These are phyloP conservation scores for Verticillium tricorpus DNA, from an alignment of 2,329 filamentous ascomycete species.

Conservation along the genomic window DNA sequence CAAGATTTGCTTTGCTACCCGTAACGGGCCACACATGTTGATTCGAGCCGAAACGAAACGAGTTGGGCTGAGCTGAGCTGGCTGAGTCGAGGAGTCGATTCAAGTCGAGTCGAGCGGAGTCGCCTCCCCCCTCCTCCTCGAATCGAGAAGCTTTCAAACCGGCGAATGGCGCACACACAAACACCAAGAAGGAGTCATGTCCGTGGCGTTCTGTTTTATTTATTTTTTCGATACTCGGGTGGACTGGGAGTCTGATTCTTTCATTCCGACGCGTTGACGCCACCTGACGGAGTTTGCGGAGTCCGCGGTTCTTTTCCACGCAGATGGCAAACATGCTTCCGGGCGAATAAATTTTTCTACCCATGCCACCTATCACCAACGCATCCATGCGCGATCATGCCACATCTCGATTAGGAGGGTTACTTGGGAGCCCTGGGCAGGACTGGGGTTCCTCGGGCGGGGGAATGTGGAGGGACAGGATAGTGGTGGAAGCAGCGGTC, in stretches of 20 bases:
- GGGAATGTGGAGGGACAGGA: background rate
- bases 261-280: background rate
- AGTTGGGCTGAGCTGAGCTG: background rate
- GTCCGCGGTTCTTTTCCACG: background rate
- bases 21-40: background rate
- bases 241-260: background rate
- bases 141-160: background rate
- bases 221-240: background rate
- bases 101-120: background rate
- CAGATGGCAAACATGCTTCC: background rate
- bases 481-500: background rate
- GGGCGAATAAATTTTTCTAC: background rate
- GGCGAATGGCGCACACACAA: conserved; percentile 14
- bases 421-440: background rate
- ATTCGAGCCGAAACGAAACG: background rate
- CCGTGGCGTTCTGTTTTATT: background rate
- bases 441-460: background rate
- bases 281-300: background rate
- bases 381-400: background rate
- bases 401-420: background rate
- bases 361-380: background rate
- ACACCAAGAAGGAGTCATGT: conserved; percentile 2
- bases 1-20: background rate
- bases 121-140: background rate
- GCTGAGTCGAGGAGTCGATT: background rate